These are phyloP conservation scores for Leccinum uliginosum DNA, from an alignment of 768 basidiomycete genomes.

Conservation along the genomic window DNA sequence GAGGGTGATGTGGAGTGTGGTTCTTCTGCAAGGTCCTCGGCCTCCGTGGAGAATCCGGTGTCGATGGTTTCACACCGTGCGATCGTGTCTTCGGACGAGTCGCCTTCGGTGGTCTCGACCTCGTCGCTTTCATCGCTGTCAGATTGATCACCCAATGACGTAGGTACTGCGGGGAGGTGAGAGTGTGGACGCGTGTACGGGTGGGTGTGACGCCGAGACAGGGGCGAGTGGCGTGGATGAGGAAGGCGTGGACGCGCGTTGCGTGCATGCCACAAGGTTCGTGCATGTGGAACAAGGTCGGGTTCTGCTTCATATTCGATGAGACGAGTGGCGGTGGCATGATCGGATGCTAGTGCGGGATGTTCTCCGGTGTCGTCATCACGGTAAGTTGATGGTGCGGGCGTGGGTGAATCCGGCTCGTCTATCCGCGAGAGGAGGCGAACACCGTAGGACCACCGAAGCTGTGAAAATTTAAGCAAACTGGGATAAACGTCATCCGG, in stretches of 20 bases:
- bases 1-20: background rate
- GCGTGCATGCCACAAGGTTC: background rate
- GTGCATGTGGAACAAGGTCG: background rate
- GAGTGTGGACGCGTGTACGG: background rate
- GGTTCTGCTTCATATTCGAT: constrained; percentile 9
- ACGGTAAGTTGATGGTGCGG: constrained; percentile 3
- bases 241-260: background rate
- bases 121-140: constrained; percentile 19
- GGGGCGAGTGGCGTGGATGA: background rate
- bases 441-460: constrained; percentile 95
- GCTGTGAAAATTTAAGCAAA: constrained; percentile 35
- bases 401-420: constrained; percentile 4
- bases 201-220: background rate
- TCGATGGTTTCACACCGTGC: constrained; percentile 7
- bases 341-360: background rate
- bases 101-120: constrained; percentile 12
- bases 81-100: constrained; percentile 23
- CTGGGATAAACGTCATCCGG: background rate
- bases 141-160: constrained; percentile 22
- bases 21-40: constrained; percentile 4
- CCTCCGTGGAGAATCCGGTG: constrained; percentile 12
- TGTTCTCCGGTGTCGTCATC: constrained; percentile 8
- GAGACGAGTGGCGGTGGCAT: background rate
- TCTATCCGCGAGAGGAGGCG: constrained; percentile 60
- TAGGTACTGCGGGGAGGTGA: constrained; percentile 20